Base-by-base conservation (phyloP, 2,329 filamentous ascomycete genomes). In the Xylaria sp. region DNA sequence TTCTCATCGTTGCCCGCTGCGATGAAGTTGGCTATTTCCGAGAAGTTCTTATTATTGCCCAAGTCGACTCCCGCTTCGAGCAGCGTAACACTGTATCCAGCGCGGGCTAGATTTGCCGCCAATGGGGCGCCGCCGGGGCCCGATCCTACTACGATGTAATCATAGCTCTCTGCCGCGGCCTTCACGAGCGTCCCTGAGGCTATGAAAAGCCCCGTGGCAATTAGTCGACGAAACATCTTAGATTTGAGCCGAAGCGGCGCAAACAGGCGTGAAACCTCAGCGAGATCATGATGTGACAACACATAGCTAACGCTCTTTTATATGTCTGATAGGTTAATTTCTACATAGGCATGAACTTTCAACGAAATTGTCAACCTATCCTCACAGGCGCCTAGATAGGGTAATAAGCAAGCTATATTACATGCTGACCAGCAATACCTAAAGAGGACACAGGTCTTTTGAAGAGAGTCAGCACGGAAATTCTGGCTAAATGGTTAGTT, bases 51-150 rank as follows among this genome's bases (percentile, higher is more conserved):
- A 32, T 78, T 77, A 56, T 75, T 70, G 6, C 75, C 76, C n/a
- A 77, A 70, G 66, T 88, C 86, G 69, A 86, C 83, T 64, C 86
- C 86, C n/a, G 86, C 86, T 74, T 89, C 87, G 20, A 88, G 82
- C 4, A 89, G 81, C 23, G 88, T 79, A 8, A 86, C 85, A 70
- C 82, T 85, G 76, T 85, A 83, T 63, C 86, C 86, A 50, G 84
- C 85, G 52, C 84, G 80, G 7, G 86, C 87, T 50, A 89, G 82
- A 62, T 86, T 82, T 51, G 84, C 83, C 41, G 86, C 85, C n/a
- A 88, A 76, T 32, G 86, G 85, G 41, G 82, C 85, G 57, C 86
- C 86, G 32, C 86, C 86, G 10, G 86, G 81, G n/a, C 86, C 86
- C 10, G 84, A 87, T 9, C 87, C 87, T 13, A 88, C 85, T n/a